Evolutionary conservation across 306 rosid species (phyloP).

Genomic region (Trifolium dubium): DNA sequence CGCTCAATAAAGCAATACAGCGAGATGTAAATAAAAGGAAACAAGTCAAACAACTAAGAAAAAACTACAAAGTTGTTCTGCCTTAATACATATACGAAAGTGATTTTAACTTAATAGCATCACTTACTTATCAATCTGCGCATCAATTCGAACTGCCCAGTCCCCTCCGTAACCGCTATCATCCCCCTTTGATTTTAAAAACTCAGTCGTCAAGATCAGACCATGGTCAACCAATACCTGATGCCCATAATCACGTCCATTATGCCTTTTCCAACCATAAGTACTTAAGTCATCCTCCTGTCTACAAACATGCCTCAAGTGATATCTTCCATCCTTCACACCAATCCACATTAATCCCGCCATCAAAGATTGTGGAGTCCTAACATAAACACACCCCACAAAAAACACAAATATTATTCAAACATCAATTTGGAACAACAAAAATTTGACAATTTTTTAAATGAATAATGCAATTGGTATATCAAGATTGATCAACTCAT

Average conservation of each 20-base stretch:
- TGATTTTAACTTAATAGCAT: constrained; percentile 27
- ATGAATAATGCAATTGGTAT: too few relatives aligned
- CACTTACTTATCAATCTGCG: constrained; percentile 61
- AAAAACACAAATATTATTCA: not conserved
- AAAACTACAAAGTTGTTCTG: constrained; percentile 27
- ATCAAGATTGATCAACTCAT: too few relatives aligned
- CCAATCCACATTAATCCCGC: constrained; percentile 98
- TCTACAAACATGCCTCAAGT: constrained; percentile 69
- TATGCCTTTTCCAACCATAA: constrained; percentile 85
- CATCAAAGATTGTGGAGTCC: constrained; percentile 88
- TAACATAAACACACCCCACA: constrained; percentile 37
- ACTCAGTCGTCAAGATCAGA: constrained; percentile 69
- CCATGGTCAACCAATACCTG: constrained; percentile 81
- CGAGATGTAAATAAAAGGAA: constrained; percentile 2
- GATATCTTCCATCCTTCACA: constrained; percentile 65
- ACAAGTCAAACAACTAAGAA: not conserved
- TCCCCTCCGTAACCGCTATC: constrained; percentile 96
- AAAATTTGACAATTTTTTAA: too few relatives aligned
- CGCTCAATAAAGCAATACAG: constrained; percentile 8
- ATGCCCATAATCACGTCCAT: constrained; percentile 86
- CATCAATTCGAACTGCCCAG: constrained; percentile 82
- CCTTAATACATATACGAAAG: constrained; percentile 10
- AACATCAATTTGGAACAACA: too few relatives aligned
- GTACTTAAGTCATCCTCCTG: constrained; percentile 77
- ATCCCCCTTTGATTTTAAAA: constrained; percentile 76